Base-by-base conservation (phyloP, 208 protist species). In the Crithidia expoeki region DNA sequence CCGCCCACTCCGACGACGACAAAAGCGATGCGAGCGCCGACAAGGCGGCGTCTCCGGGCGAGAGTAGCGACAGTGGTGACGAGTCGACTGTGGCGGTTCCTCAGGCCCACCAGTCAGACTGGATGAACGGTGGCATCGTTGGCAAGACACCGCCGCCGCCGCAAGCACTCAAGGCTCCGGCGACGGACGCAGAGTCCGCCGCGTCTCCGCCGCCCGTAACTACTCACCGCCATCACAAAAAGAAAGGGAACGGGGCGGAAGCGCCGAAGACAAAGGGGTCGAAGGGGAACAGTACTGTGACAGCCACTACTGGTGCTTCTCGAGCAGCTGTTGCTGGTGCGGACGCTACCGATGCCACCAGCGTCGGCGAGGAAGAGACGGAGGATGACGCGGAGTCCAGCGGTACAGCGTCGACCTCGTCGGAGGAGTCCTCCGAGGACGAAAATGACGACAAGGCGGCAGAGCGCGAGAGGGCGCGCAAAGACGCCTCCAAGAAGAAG, bases 331-430 rank as follows among this genome's bases (percentile, higher is more conserved):
- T n/a, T 16, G 10, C 30, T 33, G 59, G 59, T 9, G 16, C 61
- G 9, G 61, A 40, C 11, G 23, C 40, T 2, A 53, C 44, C 2
- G 61, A 67, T 14, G 46, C 30, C 9, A 67, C 61, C 6, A 67
- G 61, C 17, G 61, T 57, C 7, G 61, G 32, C 12, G 61, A 67
- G 47, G 42, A 52, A n/a, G 52, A 50, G 53, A 53, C 28, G 23
- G 38, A 50, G 40, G 55, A 34, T 12, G 68, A 74, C 19, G 52
- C 42, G n/a, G 74, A 76, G 32, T 75, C 69, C 17, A 80, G 51
- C 64, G 65, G 52, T 12, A 70, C 64, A 32, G 63, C 55, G 47
- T 19, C 64, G 33, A 63, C 42, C 23, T 34, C 72, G 1, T 67
- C 72, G 34, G 17, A 27, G 2, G 47, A 68, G 16, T 46, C 32